Conservation (phyloP, 2,329 filamentous ascomycete species). For the Cryphonectria radicalis region DNA sequence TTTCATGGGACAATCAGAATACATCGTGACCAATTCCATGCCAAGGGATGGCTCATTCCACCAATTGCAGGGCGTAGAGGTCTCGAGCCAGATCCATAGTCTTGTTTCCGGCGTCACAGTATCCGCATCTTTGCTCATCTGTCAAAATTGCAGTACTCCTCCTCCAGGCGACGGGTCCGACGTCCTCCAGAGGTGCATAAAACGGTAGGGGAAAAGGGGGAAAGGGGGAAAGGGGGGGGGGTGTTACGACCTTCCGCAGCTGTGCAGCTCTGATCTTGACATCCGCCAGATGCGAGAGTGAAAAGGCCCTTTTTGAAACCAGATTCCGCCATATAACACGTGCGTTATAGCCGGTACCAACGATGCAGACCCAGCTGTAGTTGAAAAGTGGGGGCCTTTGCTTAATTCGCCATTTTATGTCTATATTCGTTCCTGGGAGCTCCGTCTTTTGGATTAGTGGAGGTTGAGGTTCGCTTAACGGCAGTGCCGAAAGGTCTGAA, state of each 20-base stretch:
- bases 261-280: not conserved
- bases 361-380: not conserved
- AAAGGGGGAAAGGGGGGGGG: not conserved
- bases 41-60: slow-evolving; percentile 1
- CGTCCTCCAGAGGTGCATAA: not conserved
- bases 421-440: not conserved
- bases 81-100: not conserved
- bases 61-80: slow-evolving; percentile 4
- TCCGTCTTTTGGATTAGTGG: not conserved
- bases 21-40: not conserved
- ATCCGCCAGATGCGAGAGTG: not conserved
- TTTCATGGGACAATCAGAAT: not conserved
- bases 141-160: not conserved
- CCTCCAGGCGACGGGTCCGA: not conserved
- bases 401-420: not conserved
- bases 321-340: not conserved
- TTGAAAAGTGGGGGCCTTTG: not conserved
- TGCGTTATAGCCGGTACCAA: not conserved
- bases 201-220: not conserved
- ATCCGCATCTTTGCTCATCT: not conserved
- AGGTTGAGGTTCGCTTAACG: not conserved
- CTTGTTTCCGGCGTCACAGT: not conserved
- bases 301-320: not conserved
- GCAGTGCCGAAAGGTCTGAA: not conserved
- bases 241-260: not conserved